Evolutionary conservation across 192 early-diverging fungal genomes (phyloP).

Genomic region (Backusella westeae): DNA sequence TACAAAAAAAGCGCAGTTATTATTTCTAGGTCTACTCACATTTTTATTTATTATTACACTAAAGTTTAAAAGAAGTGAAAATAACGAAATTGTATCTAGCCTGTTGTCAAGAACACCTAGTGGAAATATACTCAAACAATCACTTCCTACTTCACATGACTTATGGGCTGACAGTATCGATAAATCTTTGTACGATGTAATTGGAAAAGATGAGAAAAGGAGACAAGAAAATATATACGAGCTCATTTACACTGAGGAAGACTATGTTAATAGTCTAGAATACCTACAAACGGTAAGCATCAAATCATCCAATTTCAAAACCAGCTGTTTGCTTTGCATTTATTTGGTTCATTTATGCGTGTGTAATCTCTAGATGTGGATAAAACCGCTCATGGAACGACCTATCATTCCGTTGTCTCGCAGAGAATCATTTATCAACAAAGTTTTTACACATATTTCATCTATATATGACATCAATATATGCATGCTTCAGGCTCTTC

Average conservation of each 20-base stretch:
- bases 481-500: constrained; percentile 47
- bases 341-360: not conserved
- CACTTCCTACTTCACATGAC: constrained; percentile 51
- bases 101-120: not conserved
- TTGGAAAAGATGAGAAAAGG: constrained; percentile 65
- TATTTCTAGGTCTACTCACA: not conserved
- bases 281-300: constrained; percentile 57
- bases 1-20: not conserved
- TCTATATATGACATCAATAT: constrained; percentile 59
- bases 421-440: constrained; percentile 69
- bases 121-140: constrained; percentile 5
- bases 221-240: constrained; percentile 85
- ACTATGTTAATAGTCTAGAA: constrained; percentile 77
- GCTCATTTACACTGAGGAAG: constrained; percentile 73
- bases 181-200: constrained; percentile 63
- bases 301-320: not conserved
- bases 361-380: constrained; percentile 51
- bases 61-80: constrained; percentile 9
- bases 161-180: constrained; percentile 85
- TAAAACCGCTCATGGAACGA: constrained; percentile 58
- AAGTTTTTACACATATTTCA: constrained; percentile 75
- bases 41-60: not conserved
- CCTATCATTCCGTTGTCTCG: constrained; percentile 66
- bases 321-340: not conserved
- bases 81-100: not conserved